These are phyloP conservation scores for Pontederia crassipes DNA, from an alignment of 176 grass and related monocot species.

Conservation along the genomic window DNA sequence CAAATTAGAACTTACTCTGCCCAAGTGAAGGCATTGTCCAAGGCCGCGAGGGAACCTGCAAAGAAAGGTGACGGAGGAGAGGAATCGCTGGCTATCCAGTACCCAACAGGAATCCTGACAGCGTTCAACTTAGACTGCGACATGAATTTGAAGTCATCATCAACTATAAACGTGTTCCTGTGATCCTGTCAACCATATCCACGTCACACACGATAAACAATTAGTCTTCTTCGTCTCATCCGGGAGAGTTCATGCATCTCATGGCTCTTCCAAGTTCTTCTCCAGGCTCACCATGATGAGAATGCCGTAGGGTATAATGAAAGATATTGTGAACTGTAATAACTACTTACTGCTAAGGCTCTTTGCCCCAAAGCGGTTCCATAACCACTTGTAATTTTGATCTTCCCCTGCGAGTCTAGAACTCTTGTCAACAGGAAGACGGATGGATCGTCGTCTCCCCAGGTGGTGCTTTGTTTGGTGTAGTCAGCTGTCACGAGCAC, in stretches of 20 bases:
- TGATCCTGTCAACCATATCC: conserved; percentile 31
- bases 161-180: conserved; percentile 26
- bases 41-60: conserved; percentile 34
- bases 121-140: too few species aligned
- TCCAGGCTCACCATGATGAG: too few species aligned
- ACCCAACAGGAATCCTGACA: too few species aligned
- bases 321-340: conserved; percentile 20
- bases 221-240: too few species aligned
- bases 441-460: conserved; percentile 49
- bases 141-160: too few species aligned
- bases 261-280: too few species aligned
- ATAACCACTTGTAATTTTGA: conserved; percentile 56
- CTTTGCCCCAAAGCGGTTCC: conserved; percentile 13
- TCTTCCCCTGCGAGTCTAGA: conserved; percentile 52
- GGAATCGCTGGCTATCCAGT: too few species aligned
- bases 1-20: conserved; percentile 42
- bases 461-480: conserved; percentile 22
- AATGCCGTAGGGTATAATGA: too few species aligned
- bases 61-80: conserved; percentile 41
- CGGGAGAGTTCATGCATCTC: too few species aligned
- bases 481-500: too few species aligned
- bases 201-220: too few species aligned
- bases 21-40: conserved; percentile 74
- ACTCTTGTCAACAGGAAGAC: conserved; percentile 30
- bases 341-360: conserved; percentile 28